Evolutionary conservation across 2,329 filamentous ascomycete species (phyloP), one percentile per base, ranked within the genome.

Genomic region (Fusarium bactridioides): DNA sequence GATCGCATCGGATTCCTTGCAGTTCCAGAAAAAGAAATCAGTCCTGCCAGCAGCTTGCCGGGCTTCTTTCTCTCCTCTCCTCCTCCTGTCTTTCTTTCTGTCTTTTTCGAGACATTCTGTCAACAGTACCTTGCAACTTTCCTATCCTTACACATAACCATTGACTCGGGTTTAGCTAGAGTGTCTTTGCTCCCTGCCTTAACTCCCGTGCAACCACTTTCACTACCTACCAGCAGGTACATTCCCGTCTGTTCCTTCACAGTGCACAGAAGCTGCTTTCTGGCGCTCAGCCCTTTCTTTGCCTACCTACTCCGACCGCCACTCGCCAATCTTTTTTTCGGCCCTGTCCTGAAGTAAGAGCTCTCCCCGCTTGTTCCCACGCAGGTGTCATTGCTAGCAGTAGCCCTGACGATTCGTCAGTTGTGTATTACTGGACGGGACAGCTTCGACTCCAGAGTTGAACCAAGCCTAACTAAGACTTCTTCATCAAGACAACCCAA

Each of bases 301-400:
- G 37, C 48, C 47, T 64, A 48, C 48, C 47, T 64, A 48, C 53
- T 50, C 61, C 56, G 55, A 67, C 70, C 61, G 61, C 70, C 68
- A 69, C 69, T 72, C 64, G 69, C 64, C 64, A 65, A 72, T 72
- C 69, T 72, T 72, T 68, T 63, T 54, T 61, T 50, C 47, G 67
- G 57, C 50, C 40, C 54, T 40, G 50, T 45, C 27, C 54, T 54
- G 23, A 54, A 54, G 23, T 65, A 40, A 63, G 53, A 67, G 70
- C 61, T 72, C 65, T 71, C 67, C 69, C 66, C 70, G 70, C 70
- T 71, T 67, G 70, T 73, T 73, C 70, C 66, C 41, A 64, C 44
- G 50, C 43, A 64, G 56, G 58, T 56, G 41, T 61, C 67, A 33
- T 61, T 43, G 57, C 45, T 67, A 72, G 58, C 40, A 56, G 48